These are phyloP conservation scores for Flaveria trinervia DNA, from an alignment of 129 eudicot species.

Conservation along the genomic window DNA sequence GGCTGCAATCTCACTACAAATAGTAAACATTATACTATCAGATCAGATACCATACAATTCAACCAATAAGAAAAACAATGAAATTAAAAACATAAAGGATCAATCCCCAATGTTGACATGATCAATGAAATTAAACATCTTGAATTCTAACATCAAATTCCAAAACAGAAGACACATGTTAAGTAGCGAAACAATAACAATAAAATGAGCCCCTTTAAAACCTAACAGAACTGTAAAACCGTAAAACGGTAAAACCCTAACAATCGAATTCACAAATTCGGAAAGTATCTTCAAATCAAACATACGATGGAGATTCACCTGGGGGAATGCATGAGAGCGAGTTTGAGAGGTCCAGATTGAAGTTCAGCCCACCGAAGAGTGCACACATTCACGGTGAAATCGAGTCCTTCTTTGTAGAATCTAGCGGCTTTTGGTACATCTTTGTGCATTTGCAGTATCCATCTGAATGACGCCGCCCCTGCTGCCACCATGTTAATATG, in stretches of 20 bases:
- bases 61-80: not conserved
- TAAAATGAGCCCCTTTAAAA: not conserved
- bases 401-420: constrained; percentile 84
- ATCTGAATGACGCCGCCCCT: constrained; percentile 56
- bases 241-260: not conserved
- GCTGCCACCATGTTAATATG: not conserved
- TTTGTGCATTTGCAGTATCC: constrained; percentile 82
- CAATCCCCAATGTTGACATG: not conserved
- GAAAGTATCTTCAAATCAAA: constrained; percentile 1
- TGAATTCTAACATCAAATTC: no score
- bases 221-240: not conserved
- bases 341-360: constrained; percentile 74
- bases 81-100: not conserved
- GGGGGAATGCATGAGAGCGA: constrained; percentile 81
- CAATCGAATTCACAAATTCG: not conserved
- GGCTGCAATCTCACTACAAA: constrained; percentile 55
- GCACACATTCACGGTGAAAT: constrained; percentile 72
- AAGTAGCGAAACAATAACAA: no score
- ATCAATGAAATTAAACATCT: no score
- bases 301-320: constrained; percentile 31
- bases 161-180: no score
- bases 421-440: constrained; percentile 92
- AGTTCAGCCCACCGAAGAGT: constrained; percentile 98
- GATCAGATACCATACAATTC: no score
- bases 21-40: no score